Percentiles rank a stretch among this genome's conserved stretches.
Evolutionary conservation across 192 early-diverging fungal species (phyloP).

Genomic region (Entomortierella chlamydospora): DNA sequence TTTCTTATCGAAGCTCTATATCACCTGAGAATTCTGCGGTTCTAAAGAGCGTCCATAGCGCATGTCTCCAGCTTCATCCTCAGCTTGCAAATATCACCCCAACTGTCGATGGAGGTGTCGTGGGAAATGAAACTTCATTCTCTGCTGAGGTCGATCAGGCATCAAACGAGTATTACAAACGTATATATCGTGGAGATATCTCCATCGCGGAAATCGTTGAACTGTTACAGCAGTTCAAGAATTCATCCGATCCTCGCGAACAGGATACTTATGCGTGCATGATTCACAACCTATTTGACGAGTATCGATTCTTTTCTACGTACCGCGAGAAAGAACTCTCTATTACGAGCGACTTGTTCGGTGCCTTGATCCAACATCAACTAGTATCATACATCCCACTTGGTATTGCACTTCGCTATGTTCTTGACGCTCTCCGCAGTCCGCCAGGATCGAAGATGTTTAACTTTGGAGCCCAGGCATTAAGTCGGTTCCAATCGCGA

Average conservation of each 20-base stretch:
- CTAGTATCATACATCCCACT: slow-evolving; percentile 83
- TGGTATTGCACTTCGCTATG: slow-evolving; percentile 90
- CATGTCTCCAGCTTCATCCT: slow-evolving; percentile 64
- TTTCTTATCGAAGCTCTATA: slow-evolving; percentile 54
- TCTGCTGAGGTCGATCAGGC: slow-evolving; percentile 83
- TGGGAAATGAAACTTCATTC: slow-evolving; percentile 62
- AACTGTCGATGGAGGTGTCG: slow-evolving; percentile 58
- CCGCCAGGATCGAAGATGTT: slow-evolving; percentile 85
- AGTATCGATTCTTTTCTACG: slow-evolving; percentile 93
- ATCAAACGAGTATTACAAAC: slow-evolving; percentile 79
- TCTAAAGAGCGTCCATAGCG: slow-evolving; percentile 68
- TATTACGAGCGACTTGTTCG: slow-evolving; percentile 92
- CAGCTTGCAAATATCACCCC: slow-evolving; percentile 56
- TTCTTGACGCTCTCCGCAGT: slow-evolving; percentile 87
- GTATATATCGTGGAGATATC: slow-evolving; percentile 83
- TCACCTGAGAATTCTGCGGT: slow-evolving; percentile 70
- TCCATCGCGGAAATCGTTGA: slow-evolving; percentile 88
- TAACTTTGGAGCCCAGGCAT: slow-evolving; percentile 89
- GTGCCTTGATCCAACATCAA: slow-evolving; percentile 89
- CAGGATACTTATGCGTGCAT: slow-evolving; percentile 91
- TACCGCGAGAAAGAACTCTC: slow-evolving; percentile 94
- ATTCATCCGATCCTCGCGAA: slow-evolving; percentile 77
- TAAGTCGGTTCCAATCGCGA: slow-evolving; percentile 84
- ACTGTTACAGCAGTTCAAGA: slow-evolving; percentile 81
- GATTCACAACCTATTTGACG: slow-evolving; percentile 95